Evolutionary conservation across 225 moss, liverwort and hornwort species (phyloP).

Genomic region (Antitrichia curtipendula): DNA sequence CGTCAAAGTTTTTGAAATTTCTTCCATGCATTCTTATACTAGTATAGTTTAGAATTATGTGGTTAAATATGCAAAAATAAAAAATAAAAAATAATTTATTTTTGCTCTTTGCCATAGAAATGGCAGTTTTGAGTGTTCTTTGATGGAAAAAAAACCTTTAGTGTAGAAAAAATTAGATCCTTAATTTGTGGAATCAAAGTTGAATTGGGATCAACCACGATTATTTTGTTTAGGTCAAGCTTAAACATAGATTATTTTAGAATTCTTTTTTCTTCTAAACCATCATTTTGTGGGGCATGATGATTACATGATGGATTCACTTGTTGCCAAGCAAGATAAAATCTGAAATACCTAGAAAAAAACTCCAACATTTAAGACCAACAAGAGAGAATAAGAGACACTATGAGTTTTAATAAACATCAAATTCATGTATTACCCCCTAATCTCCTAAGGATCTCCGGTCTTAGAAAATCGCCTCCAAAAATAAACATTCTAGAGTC

Average conservation of each 20-base stretch:
- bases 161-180: no score
- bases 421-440: not conserved
- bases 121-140: no score
- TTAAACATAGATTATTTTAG: not conserved
- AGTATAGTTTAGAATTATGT: no score
- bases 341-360: not conserved
- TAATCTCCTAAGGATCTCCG: not conserved
- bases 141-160: no score
- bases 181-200: fast-evolving
- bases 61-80: no score
- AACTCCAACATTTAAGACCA: fast-evolving
- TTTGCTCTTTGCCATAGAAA: no score
- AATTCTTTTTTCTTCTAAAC: not conserved
- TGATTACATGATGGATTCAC: not conserved
- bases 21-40: no score
- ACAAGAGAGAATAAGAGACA: not conserved
- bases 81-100: no score
- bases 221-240: not conserved
- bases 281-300: no score
- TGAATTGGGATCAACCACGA: not conserved
- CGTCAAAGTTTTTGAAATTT: no score
- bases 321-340: not conserved
- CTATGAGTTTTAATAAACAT: not conserved
- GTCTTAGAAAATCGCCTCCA: not conserved
- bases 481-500: not conserved